Evolutionary conservation across 2,329 filamentous ascomycete genomes (phyloP), one percentile per base, ranked within the genome.

Genomic region (Aspergillus latus): DNA sequence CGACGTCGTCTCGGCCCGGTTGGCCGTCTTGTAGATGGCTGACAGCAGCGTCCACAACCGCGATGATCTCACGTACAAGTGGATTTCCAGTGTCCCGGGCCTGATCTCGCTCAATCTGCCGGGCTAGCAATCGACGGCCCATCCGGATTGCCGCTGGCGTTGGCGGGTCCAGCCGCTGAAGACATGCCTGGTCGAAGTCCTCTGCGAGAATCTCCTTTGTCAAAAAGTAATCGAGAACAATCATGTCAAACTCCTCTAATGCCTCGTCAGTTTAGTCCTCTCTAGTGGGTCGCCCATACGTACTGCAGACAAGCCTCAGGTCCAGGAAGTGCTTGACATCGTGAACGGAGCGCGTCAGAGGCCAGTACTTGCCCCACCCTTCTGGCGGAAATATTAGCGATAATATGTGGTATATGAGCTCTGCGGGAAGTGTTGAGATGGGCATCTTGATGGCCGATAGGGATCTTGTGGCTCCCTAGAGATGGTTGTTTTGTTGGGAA

Each of bases 321-420:
- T 30, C 42, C 2, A 53, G 50, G 39, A 53, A 53, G 11, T 8
- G 5, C 32, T 16, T 46, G 42, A 53, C 50, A 7, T 53, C 42
- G 32, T 16, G 15, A 1, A 52, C 50, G 9, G 40, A 21, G 13
- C 21, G 50, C 16, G 42, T 47, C 16, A 11, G 13, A 5, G 50
- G 50, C 50, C 50, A 52, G 29, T 53, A 53, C 32, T 46, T 46
- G 30, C 42, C 42, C 50, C 42, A 53, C 15, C n/a, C 11, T 3
- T 53, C 36, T 5, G n/a, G 16, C 16, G 50, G 50, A 13, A 30
- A n/a, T 11, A 42, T 7, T 30, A 39, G 40, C 6, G 7, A 16
- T 42, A 50, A 16, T 7, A 50, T 21, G 2, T 50, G 26, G 26
- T 11, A 37, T 13, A 50, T 30, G 6, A 50, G 26, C 48, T 50